These are phyloP conservation scores for Coemansia sp. DNA, from an alignment of 192 early-diverging fungal genomes.

Conservation along the genomic window DNA sequence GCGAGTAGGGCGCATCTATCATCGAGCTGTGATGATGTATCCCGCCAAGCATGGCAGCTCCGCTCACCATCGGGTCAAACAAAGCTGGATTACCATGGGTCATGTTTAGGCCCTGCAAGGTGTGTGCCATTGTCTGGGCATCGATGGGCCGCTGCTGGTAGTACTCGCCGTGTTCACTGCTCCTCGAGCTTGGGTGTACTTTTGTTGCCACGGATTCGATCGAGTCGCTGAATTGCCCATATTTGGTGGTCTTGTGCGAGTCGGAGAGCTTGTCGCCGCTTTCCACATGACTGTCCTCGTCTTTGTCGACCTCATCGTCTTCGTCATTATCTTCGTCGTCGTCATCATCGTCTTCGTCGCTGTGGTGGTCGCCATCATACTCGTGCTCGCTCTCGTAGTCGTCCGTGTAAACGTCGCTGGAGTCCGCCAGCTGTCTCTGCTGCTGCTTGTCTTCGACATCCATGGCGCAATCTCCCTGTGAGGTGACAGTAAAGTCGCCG, in stretches of 20 bases:
- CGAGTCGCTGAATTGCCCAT: not conserved
- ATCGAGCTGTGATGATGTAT: not conserved
- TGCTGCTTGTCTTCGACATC: not conserved
- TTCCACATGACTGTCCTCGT: not conserved
- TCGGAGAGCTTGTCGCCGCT: not conserved
- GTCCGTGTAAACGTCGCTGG: not conserved
- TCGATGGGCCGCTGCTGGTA: not conserved
- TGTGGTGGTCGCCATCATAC: conserved; percentile 13
- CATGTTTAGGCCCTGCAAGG: not conserved
- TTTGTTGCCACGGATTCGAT: conserved; percentile 1
- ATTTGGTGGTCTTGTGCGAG: not conserved
- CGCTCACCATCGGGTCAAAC: not conserved
- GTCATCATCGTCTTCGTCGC: conserved; percentile 23
- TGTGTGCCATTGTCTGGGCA: not conserved
- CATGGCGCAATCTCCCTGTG: not conserved
- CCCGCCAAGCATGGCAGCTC: not conserved
- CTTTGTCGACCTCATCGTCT: conserved; percentile 6
- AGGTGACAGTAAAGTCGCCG: not conserved
- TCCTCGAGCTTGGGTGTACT: not conserved
- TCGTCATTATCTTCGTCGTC: conserved; percentile 13
- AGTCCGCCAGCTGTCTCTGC: conserved; percentile 1
- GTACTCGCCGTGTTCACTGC: not conserved
- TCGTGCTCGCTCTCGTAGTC: conserved; percentile 1
- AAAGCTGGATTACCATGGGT: not conserved
- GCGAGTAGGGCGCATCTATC: not conserved